Evolutionary conservation across 768 basidiomycete species (phyloP), one percentile per base, ranked within the genome.

Genomic region (Suillus plorans): DNA sequence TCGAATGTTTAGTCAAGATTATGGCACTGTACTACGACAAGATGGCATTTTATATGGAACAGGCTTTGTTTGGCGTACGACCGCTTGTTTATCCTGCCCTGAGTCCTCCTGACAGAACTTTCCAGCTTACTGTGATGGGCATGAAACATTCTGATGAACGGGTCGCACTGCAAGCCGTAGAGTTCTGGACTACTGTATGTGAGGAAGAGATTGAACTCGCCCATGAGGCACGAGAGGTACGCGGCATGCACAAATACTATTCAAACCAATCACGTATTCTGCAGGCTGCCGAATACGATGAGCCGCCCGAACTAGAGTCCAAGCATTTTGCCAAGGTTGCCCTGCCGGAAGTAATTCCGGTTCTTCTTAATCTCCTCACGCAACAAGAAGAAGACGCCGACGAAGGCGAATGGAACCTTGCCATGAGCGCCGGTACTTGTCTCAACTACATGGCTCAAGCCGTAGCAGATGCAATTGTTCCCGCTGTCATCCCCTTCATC

Each of bases 41-140:
- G 82, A 99, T 99, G 97, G 88, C 86, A 42, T 89, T 97, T 75
- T 99, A 99, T 82, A 99, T 99, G 97, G 97, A 99, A 76, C 91
- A 96, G 74, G 97, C 97, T 0, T 79, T 99, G 39, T 99, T 99
- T 72, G 97, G 97, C 50, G 96, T 97, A 79, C 63, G 90, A 14
- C 66, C 56, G 37, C 63, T 59, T 61, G 16, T 18, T 25, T 52
- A 31, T 60, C 61, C 4, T 62, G 69, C 64, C 62, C 60, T 16
- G 28, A 37, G 50, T 67, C 50, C 57, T 49, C 60, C 63, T 60
- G 60, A 75, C 71, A 42, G 22, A 42, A 59, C 16, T 25, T 39
- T 66, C 45, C 72, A 98, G 94, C 81, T 99, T 64, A 99, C 97
- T 13, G 94, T 98, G 25, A 88, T 97, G 75, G 97, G 97, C 45